phyloP scores from a whole-genome alignment of 331 rosid genomes.

The Malus hybrid region DNA sequence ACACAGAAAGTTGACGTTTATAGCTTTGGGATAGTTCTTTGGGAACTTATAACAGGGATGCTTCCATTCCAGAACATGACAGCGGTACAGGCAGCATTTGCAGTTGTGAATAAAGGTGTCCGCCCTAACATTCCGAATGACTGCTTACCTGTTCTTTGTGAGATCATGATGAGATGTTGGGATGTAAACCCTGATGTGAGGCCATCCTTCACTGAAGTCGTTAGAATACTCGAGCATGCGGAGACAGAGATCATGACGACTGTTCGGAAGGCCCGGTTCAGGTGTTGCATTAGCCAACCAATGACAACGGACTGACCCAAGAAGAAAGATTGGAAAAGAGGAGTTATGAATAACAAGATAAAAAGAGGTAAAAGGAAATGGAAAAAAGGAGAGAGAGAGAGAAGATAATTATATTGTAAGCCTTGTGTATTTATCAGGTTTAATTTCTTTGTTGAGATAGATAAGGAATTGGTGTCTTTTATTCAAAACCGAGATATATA shows the following conservation, averaged over 20 bases:
- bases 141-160: constrained; percentile 83
- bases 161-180: constrained; percentile 98
- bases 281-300: constrained; percentile 90
- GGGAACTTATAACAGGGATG: constrained; percentile 98
- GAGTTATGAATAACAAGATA: constrained; percentile 10
- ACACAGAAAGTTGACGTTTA: constrained; percentile 95
- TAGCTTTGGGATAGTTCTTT: constrained; percentile 95
- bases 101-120: constrained; percentile 86
- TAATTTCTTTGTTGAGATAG: constrained; percentile 31
- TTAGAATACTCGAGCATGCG: constrained; percentile 85
- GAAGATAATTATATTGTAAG: constrained; percentile 37
- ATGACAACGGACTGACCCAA: constrained; percentile 77
- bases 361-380: constrained; percentile 19
- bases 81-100: constrained; percentile 99
- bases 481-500: too few species aligned
- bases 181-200: constrained; percentile 92
- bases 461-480: constrained; percentile 13
- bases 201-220: constrained; percentile 79
- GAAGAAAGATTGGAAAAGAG: constrained; percentile 22
- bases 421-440: constrained; percentile 59
- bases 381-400: constrained; percentile 17
- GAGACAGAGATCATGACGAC: constrained; percentile 88
- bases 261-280: constrained; percentile 89
- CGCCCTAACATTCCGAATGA: constrained; percentile 83
- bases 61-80: constrained; percentile 99